Conservation (phyloP, 2,329 filamentous ascomycete species). For the Aspergillus sp. region DNA sequence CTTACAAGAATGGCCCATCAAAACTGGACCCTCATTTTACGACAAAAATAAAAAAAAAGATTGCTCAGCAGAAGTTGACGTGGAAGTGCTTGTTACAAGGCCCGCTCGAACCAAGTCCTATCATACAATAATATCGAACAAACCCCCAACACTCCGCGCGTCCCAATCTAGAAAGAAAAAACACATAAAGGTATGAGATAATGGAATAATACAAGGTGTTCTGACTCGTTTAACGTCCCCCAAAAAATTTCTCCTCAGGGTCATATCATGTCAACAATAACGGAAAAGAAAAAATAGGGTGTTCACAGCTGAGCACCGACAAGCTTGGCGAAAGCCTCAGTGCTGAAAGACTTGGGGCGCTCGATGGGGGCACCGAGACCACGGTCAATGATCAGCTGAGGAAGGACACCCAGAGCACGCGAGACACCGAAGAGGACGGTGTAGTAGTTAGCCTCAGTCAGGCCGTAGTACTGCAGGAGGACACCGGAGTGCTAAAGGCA, state of each 20-base stretch:
- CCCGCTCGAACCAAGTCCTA: slow-evolving; percentile 34
- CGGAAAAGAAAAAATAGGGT: not conserved
- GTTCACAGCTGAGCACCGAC: slow-evolving; percentile 80
- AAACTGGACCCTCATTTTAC: not conserved
- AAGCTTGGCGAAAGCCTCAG: slow-evolving; percentile 91
- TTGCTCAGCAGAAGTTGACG: slow-evolving; percentile 13
- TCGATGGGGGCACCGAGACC: slow-evolving; percentile 95
- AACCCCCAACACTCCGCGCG: slow-evolving; percentile 26
- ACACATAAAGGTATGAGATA: not conserved
- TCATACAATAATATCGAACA: slow-evolving; percentile 32
- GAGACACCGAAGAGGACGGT: slow-evolving; percentile 99
- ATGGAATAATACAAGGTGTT: slow-evolving; percentile 16
- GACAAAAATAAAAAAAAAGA: slow-evolving; percentile 7
- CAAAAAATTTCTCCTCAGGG: slow-evolving; percentile 7
- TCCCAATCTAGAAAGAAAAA: slow-evolving; percentile 14
- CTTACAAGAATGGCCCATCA: not conserved
- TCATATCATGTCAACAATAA: slow-evolving; percentile 10
- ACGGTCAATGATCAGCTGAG: slow-evolving; percentile 99
- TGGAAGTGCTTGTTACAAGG: slow-evolving; percentile 32
- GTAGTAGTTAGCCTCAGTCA: slow-evolving; percentile 99
- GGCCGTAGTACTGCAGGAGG: slow-evolving; percentile 97
- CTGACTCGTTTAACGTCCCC: slow-evolving; percentile 10
- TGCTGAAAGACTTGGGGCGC: slow-evolving; percentile 98
- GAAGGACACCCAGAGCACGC: slow-evolving; percentile 94
- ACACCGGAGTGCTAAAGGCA: slow-evolving; percentile 75